Conservation (phyloP, 1,284 basidiomycete species). For the Mycosarcoma mackinlayi region DNA sequence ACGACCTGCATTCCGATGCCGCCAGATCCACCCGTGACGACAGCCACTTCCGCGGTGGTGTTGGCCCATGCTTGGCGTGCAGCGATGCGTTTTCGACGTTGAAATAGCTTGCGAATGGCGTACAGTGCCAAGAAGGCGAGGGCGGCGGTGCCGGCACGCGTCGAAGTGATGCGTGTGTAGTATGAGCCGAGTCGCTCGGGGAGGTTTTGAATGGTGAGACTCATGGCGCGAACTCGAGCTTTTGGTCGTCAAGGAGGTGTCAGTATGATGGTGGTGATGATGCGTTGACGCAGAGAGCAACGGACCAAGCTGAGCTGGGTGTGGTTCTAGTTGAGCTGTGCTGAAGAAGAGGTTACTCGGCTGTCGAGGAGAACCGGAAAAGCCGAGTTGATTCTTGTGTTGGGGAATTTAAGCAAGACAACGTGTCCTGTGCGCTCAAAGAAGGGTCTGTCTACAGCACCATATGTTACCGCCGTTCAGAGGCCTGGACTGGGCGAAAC, state of each 20-base stretch:
- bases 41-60: conserved; percentile 59
- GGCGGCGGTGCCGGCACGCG: conserved; percentile 20
- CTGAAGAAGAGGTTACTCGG: too few species aligned
- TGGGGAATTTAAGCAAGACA: too few species aligned
- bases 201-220: conserved; percentile 27
- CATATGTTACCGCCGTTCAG: too few species aligned
- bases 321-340: too few species aligned
- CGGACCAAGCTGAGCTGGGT: too few species aligned
- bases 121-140: conserved; percentile 36
- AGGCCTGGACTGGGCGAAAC: too few species aligned
- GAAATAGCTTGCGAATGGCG: conserved; percentile 15
- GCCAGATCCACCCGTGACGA: conserved; percentile 65
- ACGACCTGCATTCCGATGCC: conserved; percentile 65
- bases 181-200: conserved; percentile 23
- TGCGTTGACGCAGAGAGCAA: not conserved
- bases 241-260: too few species aligned
- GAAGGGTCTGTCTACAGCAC: too few species aligned
- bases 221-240: conserved; percentile 17
- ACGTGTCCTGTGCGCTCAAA: too few species aligned
- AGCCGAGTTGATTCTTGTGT: too few species aligned
- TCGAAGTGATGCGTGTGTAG: conserved; percentile 35
- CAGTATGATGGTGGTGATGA: not conserved
- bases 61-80: conserved; percentile 49
- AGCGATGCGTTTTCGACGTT: conserved; percentile 27
- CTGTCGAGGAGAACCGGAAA: too few species aligned